phyloP scores from a whole-genome alignment of 306 rosid species.

The Vicia faba region DNA sequence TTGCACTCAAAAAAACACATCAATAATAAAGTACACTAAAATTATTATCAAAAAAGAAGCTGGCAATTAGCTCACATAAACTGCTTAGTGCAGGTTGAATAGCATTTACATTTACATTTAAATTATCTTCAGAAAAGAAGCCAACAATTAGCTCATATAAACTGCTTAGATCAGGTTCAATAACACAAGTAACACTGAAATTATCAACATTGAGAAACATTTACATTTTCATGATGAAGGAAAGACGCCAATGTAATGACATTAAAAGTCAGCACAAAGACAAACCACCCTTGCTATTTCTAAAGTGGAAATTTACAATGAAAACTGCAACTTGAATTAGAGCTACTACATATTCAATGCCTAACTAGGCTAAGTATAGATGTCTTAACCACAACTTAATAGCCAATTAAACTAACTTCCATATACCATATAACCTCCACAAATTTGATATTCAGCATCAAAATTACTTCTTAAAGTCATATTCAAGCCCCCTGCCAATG shows the following conservation, averaged over 20 bases:
- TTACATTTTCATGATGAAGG: not conserved
- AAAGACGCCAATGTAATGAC: not conserved
- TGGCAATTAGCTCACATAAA: no score
- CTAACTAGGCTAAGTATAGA: not conserved
- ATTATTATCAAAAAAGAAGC: no score
- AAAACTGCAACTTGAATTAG: not conserved
- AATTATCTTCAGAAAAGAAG: no score
- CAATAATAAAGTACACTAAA: no score
- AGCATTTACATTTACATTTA: no score
- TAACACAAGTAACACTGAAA: no score
- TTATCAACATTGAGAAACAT: not conserved
- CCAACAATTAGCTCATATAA: no score
- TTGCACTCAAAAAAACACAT: no score
- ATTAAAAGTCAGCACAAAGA: not conserved
- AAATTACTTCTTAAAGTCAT: conserved; percentile 12
- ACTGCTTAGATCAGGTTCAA: no score
- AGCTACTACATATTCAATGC: not conserved
- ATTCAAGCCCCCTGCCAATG: not conserved
- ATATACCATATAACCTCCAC: not conserved
- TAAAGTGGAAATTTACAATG: not conserved
- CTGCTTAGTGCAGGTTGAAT: no score
- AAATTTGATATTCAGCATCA: not conserved
- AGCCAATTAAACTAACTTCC: not conserved
- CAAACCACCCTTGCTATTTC: not conserved
- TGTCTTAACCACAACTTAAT: not conserved